Conservation (phyloP, 164 flowering plant genomes). For the Vitis vinifera region ASM3070453v1 NC_081817.1:9212001-9212500, state of each 20-base stretch:
- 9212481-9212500: background rate
- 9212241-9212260: too few relatives aligned
- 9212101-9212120: conserved; percentile 23
- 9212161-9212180: too few relatives aligned
- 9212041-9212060: conserved; percentile 11
- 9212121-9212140: conserved; percentile 16
- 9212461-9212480: conserved; percentile 35
- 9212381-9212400: conserved; percentile 63
- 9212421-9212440: conserved; percentile 59
- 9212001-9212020: too few relatives aligned
- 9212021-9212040: background rate
- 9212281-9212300: too few relatives aligned
- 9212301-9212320: background rate
- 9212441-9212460: conserved; percentile 61
- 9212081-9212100: conserved; percentile 20
- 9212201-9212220: too few relatives aligned
- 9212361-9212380: conserved; percentile 57
- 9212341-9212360: conserved; percentile 57
- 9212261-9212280: too few relatives aligned
- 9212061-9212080: conserved; percentile 30
- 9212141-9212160: conserved; percentile 2
- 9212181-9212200: too few relatives aligned
- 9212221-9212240: background rate
- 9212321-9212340: too few relatives aligned
- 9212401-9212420: conserved; percentile 57